Percentiles rank a stretch among this genome's conserved stretches.
Conservation (phyloP, 148 eudicot species). For the Arctostaphylos glauca region DNA sequence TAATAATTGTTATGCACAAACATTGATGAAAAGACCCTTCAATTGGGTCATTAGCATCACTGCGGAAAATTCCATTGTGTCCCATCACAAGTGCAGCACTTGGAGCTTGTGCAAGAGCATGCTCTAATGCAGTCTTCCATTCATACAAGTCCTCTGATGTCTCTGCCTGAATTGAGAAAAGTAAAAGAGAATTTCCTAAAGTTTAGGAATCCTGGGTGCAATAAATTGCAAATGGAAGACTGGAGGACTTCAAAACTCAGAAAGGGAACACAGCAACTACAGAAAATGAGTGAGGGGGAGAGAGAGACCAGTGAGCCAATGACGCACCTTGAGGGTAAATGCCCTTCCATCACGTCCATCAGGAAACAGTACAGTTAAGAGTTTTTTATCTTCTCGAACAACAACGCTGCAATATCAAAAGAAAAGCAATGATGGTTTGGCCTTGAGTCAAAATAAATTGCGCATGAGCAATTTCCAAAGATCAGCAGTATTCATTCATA, state of each 20-base stretch:
- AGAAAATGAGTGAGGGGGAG: not conserved
- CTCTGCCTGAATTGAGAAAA: slow-evolving; percentile 65
- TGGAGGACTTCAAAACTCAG: not conserved
- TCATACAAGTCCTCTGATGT: slow-evolving; percentile 89
- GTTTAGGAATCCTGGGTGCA: not conserved
- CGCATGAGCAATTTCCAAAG: slow-evolving; percentile 8
- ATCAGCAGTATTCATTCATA: slow-evolving; percentile 23
- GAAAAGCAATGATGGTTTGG: slow-evolving; percentile 1
- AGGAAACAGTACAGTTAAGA: slow-evolving; percentile 89
- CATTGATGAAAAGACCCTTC: slow-evolving; percentile 92
- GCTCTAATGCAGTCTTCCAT: slow-evolving; percentile 95
- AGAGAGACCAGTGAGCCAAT: not conserved
- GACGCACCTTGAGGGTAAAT: slow-evolving; percentile 84
- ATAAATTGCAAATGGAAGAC: not conserved
- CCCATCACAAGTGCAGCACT: slow-evolving; percentile 99
- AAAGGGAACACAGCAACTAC: not conserved
- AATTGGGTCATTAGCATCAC: slow-evolving; percentile 63
- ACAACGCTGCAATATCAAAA: slow-evolving; percentile 71
- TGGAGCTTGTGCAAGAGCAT: slow-evolving; percentile 97
- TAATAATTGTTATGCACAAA: slow-evolving; percentile 30
- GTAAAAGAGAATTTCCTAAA: not conserved
- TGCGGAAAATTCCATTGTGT: slow-evolving; percentile 91
- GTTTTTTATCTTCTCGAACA: slow-evolving; percentile 95
- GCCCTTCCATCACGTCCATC: slow-evolving; percentile 99
- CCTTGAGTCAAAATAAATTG: slow-evolving; percentile 13